phyloP scores from a whole-genome alignment of 2,329 filamentous ascomycete genomes.

The Colletotrichum sansevieriae region DNA sequence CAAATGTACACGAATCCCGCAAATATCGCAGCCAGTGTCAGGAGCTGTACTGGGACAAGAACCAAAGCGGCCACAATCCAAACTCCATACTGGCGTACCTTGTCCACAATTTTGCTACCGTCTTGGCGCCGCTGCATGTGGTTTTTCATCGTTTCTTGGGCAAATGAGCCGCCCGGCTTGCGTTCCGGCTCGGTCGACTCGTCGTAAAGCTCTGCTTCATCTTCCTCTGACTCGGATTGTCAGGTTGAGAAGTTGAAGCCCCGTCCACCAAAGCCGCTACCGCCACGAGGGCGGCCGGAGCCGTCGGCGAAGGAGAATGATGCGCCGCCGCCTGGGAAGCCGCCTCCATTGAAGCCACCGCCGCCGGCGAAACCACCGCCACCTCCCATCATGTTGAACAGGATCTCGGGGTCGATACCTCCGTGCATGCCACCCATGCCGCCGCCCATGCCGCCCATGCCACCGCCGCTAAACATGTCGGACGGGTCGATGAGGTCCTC shows the following conservation, averaged over 20 bases:
- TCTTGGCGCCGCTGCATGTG: slow-evolving; percentile 50
- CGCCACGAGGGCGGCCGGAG: slow-evolving; percentile 53
- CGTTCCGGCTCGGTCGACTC: slow-evolving; percentile 48
- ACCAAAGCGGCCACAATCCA: slow-evolving; percentile 59
- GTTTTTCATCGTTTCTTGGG: slow-evolving; percentile 48
- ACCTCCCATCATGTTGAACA: slow-evolving; percentile 86
- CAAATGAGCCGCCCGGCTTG: slow-evolving; percentile 44
- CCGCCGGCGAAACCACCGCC: slow-evolving; percentile 65
- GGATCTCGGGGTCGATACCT: slow-evolving; percentile 80
- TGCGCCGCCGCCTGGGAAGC: slow-evolving; percentile 64
- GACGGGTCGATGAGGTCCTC: slow-evolving; percentile 90
- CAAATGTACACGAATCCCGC: slow-evolving; percentile 57
- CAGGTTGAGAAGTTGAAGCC: slow-evolving; percentile 60
- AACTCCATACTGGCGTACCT: slow-evolving; percentile 58
- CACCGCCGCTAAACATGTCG: slow-evolving; percentile 82
- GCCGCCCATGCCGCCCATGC: slow-evolving; percentile 67
- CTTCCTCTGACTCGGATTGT: slow-evolving; percentile 57
- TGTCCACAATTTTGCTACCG: slow-evolving; percentile 55
- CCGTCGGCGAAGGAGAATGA: slow-evolving; percentile 69
- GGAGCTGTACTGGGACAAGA: slow-evolving; percentile 60
- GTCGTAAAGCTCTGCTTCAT: slow-evolving; percentile 51
- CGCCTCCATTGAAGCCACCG: slow-evolving; percentile 63
- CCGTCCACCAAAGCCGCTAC: slow-evolving; percentile 50
- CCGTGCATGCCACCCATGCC: slow-evolving; percentile 75
- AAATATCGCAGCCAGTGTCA: slow-evolving; percentile 52